Percentiles rank a stretch among this genome's conserved stretches.
phyloP scores from a whole-genome alignment of 139 green algal genomes.

The Coelastrella sp. region DNA sequence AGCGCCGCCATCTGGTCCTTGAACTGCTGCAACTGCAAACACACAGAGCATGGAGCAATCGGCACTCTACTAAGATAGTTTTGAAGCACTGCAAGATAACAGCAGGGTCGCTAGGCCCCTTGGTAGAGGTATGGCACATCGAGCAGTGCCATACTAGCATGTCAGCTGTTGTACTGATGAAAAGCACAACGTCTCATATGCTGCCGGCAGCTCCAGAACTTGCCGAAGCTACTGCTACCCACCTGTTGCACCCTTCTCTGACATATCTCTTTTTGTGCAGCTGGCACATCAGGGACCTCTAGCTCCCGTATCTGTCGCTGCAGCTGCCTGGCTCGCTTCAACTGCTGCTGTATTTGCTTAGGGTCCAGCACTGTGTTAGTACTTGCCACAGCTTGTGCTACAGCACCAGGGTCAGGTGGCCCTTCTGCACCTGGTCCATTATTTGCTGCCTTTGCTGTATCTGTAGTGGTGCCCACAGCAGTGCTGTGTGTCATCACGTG shows the following conservation, averaged over 20 bases:
- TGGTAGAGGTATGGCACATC: too few relatives aligned
- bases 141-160: too few relatives aligned
- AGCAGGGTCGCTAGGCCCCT: too few relatives aligned
- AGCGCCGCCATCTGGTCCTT: not conserved
- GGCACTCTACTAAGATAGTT: too few relatives aligned
- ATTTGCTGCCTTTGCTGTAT: not conserved
- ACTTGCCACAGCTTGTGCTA: not conserved
- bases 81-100: too few relatives aligned
- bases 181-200: too few relatives aligned
- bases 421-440: not conserved
- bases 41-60: too few relatives aligned
- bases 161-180: too few relatives aligned
- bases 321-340: not conserved
- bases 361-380: not conserved
- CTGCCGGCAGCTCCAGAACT: too few relatives aligned
- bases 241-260: not conserved
- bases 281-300: constrained; percentile 16
- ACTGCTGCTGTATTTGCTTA: not conserved
- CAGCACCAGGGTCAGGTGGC: not conserved
- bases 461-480: not conserved
- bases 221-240: too few relatives aligned
- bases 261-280: not conserved
- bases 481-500: not conserved
- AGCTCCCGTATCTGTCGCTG: not conserved
- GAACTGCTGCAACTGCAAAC: constrained; percentile 12